Base-by-base conservation (phyloP, 148 eudicot species). In the Cornus suecica region DNA sequence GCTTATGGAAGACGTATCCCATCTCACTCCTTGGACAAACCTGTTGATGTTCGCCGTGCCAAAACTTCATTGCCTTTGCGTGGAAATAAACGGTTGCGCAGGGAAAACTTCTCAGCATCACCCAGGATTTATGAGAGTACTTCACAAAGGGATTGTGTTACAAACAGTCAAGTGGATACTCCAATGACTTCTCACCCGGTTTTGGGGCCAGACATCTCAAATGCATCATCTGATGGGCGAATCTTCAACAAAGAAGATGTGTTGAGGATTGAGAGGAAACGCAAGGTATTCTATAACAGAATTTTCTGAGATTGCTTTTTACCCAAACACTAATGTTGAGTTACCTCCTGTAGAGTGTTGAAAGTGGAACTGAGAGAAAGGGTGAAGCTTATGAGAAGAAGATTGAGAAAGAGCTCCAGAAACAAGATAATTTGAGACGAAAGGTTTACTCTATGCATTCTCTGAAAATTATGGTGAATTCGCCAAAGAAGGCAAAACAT, bases 371-470 rank as follows among this genome's bases (percentile, higher is more conserved):
- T 29, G 88, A 73, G 54, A 81, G 71, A 45, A 85, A 79, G 26
- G 85, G 70, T 81, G 86, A 86, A 37, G 67, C 74, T 58, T 64
- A 82, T 65, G 90, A 87, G n/a, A 87, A 85, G 66, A 79, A 74
- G 79, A 87, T 81, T 27, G 71, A 77, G 64, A 87, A 75, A 75
- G 90, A 87, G 65, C 80, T 83, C 58, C 87, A 85, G 77, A 87
- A 85, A 67, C 86, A 85, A 81, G 90, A 87, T 81, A 69, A 80
- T 58, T 67, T 85, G 66, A 79, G 85, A 78, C 83, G 80, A 67
- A 87, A 87, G 88, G 90, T 87, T 32, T 65, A 79, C 1, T 3
- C 69, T 77, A 70, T n/a, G 14, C 8, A 27, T 28, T 74, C 7
- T 60, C 27, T 69, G 8, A 52, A 32, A 1, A 42, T 42, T 11